phyloP scores from a whole-genome alignment of 495 filamentous ascomycete genomes.

The Baudoinia panamericana region DNA sequence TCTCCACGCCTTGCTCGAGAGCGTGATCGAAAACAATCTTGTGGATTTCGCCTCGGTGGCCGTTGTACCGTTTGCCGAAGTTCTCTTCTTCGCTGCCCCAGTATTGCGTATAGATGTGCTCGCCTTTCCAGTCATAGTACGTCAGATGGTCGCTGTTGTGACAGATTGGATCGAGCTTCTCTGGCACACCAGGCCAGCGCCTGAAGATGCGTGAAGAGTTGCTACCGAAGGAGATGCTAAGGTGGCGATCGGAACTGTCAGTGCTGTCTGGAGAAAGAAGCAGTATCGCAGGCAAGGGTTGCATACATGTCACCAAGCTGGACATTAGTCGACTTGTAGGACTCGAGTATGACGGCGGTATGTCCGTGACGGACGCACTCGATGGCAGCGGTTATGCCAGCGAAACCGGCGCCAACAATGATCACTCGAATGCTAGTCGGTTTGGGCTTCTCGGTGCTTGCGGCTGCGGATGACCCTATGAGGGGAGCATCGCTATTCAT shows the following conservation, averaged over 20 bases:
- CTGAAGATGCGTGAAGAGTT: conserved; percentile 38
- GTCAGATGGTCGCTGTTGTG: conserved; percentile 34
- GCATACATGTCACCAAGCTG: conserved; percentile 18
- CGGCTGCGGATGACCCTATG: neutral
- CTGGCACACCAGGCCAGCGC: conserved; percentile 43
- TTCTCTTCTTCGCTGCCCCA: conserved; percentile 25
- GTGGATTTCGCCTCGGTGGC: conserved; percentile 51
- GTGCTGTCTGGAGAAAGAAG: too few relatives aligned
- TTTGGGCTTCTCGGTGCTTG: neutral
- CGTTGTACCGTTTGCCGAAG: conserved; percentile 42
- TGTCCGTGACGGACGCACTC: conserved; percentile 56
- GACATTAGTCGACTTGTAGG: conserved; percentile 19
- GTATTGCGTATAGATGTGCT: conserved; percentile 28
- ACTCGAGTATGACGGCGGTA: conserved; percentile 42
- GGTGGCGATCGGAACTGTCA: too few relatives aligned
- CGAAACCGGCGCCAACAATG: conserved; percentile 51
- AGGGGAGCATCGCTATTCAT: conserved; percentile 3
- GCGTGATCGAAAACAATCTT: conserved; percentile 47
- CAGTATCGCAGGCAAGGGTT: too few relatives aligned
- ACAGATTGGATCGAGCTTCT: conserved; percentile 39
- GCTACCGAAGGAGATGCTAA: conserved; percentile 39
- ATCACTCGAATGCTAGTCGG: conserved; percentile 44
- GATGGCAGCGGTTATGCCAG: conserved; percentile 48
- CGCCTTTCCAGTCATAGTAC: conserved; percentile 33
- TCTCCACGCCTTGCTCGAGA: conserved; percentile 40